These are phyloP conservation scores for Fusarium keratoplasticum DNA, from an alignment of 2,329 filamentous ascomycete species.

Conservation along the genomic window DNA sequence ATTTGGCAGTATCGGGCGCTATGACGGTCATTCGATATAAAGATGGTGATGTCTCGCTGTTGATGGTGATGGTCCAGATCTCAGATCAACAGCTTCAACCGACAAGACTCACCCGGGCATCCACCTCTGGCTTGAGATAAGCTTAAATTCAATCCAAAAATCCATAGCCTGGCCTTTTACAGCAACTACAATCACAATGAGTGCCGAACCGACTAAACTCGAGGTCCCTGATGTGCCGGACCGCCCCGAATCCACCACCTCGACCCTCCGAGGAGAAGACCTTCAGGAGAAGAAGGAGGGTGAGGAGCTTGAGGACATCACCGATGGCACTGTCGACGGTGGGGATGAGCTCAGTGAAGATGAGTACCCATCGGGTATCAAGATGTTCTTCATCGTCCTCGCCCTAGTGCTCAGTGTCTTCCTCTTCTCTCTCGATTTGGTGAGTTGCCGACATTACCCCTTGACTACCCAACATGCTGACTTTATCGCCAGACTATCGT, in stretches of 20 bases:
- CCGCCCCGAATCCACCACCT: slow-evolving; percentile 44
- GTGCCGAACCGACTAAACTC: slow-evolving; percentile 27
- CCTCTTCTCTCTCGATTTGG: slow-evolving; percentile 61
- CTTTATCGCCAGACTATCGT: slow-evolving; percentile 59
- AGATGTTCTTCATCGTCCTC: slow-evolving; percentile 57
- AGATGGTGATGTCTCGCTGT: slow-evolving; percentile 25
- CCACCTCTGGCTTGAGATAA: slow-evolving; percentile 16
- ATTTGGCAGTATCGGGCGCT: not conserved
- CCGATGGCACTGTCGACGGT: slow-evolving; percentile 33
- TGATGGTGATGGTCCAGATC: slow-evolving; percentile 10
- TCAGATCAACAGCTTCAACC: slow-evolving; percentile 18
- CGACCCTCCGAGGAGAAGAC: slow-evolving; percentile 47
- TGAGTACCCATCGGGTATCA: slow-evolving; percentile 55
- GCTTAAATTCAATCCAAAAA: slow-evolving; percentile 13
- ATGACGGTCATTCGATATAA: slow-evolving; percentile 32
- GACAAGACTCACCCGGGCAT: slow-evolving; percentile 4
- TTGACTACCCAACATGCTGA: slow-evolving; percentile 3
- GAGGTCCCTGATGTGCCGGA: slow-evolving; percentile 38
- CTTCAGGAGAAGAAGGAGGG: slow-evolving; percentile 44
- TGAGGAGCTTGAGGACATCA: slow-evolving; percentile 35
- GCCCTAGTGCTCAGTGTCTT: slow-evolving; percentile 62
- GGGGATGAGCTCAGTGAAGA: slow-evolving; percentile 40
- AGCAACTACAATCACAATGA: slow-evolving; percentile 18
- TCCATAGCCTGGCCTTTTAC: not conserved
- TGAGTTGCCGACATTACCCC: slow-evolving; percentile 37